phyloP scores from a whole-genome alignment of 2,329 filamentous ascomycete genomes.

The Triangularia setosa region DNA sequence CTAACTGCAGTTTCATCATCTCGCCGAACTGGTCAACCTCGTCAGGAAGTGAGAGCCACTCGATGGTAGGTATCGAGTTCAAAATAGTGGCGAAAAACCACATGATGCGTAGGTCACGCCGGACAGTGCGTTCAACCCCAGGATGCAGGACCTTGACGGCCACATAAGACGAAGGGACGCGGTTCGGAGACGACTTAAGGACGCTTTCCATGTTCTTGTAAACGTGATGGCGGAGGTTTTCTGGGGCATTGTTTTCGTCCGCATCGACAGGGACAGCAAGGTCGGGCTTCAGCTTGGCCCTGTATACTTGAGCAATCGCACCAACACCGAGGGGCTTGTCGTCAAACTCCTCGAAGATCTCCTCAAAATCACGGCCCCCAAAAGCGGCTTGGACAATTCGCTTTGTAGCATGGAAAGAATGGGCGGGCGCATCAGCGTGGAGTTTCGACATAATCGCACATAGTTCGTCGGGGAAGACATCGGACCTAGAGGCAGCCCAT shows the following conservation, averaged over 20 bases:
- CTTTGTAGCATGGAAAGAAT: constrained; percentile 77
- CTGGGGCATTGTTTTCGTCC: constrained; percentile 42
- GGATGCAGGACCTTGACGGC: constrained; percentile 96
- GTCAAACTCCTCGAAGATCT: constrained; percentile 95
- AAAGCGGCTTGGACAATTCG: constrained; percentile 79
- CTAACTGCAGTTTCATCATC: constrained; percentile 98
- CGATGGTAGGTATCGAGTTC: constrained; percentile 86
- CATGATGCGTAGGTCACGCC: constrained; percentile 94
- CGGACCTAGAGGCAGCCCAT: constrained; percentile 94
- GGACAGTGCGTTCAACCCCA: constrained; percentile 80
- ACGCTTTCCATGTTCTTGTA: constrained; percentile 79
- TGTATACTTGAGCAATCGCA: constrained; percentile 97
- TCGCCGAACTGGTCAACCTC: constrained; percentile 92
- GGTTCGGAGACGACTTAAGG: constrained; percentile 78
- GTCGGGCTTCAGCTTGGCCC: constrained; percentile 81
- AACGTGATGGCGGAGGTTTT: constrained; percentile 61
- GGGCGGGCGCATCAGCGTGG: constrained; percentile 90
- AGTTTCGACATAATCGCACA: constrained; percentile 91
- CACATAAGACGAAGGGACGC: constrained; percentile 87
- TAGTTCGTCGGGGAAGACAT: constrained; percentile 92
- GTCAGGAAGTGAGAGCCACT: constrained; percentile 94
- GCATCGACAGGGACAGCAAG: constrained; percentile 62
- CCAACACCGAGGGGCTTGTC: constrained; percentile 87
- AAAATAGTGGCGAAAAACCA: constrained; percentile 79
- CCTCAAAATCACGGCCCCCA: constrained; percentile 71